Evolutionary conservation across 2,329 filamentous ascomycete genomes (phyloP).

Genomic region (Colletotrichum sp.): DNA sequence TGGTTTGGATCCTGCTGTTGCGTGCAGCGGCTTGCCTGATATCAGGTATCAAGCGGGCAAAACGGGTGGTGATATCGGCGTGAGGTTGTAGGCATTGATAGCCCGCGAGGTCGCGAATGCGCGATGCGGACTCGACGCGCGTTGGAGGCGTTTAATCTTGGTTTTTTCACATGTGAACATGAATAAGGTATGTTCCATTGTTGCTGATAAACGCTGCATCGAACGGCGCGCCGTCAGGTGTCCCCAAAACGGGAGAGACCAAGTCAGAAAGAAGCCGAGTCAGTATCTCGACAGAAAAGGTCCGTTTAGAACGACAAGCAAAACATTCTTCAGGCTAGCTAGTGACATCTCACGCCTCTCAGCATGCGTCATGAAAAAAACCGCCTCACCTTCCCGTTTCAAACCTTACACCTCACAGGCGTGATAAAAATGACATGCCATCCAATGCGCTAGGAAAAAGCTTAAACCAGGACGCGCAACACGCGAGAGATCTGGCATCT

Average conservation of each 20-base stretch:
- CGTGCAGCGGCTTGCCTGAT: background rate
- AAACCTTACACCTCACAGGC: background rate
- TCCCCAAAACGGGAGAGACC: background rate
- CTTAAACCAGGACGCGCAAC: background rate
- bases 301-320: background rate
- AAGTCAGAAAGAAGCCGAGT: background rate
- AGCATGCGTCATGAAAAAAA: background rate
- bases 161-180: background rate
- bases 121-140: background rate
- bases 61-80: background rate
- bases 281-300: background rate
- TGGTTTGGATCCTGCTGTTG: background rate
- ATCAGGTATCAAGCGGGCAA: background rate
- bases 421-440: accelerated
- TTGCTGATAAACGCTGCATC: background rate
- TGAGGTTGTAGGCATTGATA: background rate
- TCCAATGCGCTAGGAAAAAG: background rate
- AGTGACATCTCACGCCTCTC: background rate
- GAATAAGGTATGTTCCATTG: background rate
- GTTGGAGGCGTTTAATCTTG: background rate
- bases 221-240: background rate
- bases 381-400: background rate
- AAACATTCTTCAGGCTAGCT: background rate
- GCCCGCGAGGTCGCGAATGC: too few relatives aligned
- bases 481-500: background rate